Evolutionary conservation across 352 stramenopile genomes (phyloP), one percentile per base, ranked within the genome.

Genomic region (Globisporangium heterothallicum): DNA sequence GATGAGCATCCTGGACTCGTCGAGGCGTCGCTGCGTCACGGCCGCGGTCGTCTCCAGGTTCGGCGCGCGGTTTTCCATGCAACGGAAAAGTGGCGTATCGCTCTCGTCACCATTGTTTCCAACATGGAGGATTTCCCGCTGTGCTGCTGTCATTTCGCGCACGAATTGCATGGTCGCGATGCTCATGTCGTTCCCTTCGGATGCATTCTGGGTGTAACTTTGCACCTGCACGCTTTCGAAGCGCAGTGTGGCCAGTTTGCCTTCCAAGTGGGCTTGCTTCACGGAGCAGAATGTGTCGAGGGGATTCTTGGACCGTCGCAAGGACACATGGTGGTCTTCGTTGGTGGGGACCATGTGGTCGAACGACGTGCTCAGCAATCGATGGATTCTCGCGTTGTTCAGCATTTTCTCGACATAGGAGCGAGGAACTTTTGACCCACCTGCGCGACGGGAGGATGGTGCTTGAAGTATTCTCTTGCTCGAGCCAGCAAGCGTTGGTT

Each of bases 261-360:
- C 49, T 27, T 57, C 49, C 7, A 77, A 22, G 30, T 56, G 44
- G 13, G 62, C 47, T 16, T 53, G 36, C 35, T 74, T 74, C 9
- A 63, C 56, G 2, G 53, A 62, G 27, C 50, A 72, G 16, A 77
- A 77, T 0, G 53, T 74, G 26, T n/a, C 7, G 18, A 52, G 36
- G n/a, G n/a, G n/a, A n/a, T n/a, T n/a, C n/a, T n/a, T n/a, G n/a
- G n/a, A n/a, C n/a, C n/a, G n/a, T n/a, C n/a, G n/a, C n/a, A n/a
- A n/a, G n/a, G n/a, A n/a, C n/a, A n/a, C n/a, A n/a, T n/a, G n/a
- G n/a, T n/a, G n/a, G n/a, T 38, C 29, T 12, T 34, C 10, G 10
- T 34, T 10, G 29, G 6, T 34, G 29, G 6, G 6, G 2, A 18
- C 14, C 4, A 4, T 4, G 6, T 16, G 4, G 1, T 16, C 32